Conservation (phyloP, 1,139 yeast species). For the Blastobotrys illinoisensis region DNA sequence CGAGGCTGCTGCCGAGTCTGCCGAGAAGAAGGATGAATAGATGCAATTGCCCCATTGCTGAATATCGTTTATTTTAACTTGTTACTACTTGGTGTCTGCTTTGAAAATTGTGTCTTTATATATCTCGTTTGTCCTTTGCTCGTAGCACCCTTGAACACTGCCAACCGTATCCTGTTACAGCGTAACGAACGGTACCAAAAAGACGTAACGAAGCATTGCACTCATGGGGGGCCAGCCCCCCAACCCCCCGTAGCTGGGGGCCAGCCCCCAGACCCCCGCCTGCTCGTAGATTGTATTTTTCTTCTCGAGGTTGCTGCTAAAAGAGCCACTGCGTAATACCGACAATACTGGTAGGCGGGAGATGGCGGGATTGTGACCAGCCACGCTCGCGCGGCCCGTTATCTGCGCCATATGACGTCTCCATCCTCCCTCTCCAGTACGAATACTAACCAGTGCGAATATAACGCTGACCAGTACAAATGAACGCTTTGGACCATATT, state of each 20-base stretch:
- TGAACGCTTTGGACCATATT: slow-evolving; percentile 8
- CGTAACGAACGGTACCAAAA: too few species aligned
- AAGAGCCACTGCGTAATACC: not conserved
- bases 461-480: not conserved
- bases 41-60: not conserved
- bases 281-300: too few species aligned
- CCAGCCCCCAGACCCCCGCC: too few species aligned
- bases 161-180: too few species aligned
- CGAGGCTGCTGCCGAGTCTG: slow-evolving; percentile 7
- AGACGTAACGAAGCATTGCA: too few species aligned
- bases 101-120: not conserved
- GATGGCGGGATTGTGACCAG: not conserved
- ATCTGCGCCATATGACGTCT: not conserved
- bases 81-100: not conserved
- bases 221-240: too few species aligned
- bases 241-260: too few species aligned
- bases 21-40: slow-evolving; percentile 6
- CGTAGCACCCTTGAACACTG: not conserved
- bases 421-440: not conserved
- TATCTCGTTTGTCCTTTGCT: slow-evolving; percentile 2
- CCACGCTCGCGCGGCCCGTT: slow-evolving; percentile 1
- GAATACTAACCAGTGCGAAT: not conserved
- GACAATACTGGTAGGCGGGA: not conserved
- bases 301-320: too few species aligned
- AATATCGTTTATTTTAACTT: not conserved